These are phyloP conservation scores for Penicillium maclennaniae DNA, from an alignment of 495 filamentous ascomycete genomes.

Conservation along the genomic window DNA sequence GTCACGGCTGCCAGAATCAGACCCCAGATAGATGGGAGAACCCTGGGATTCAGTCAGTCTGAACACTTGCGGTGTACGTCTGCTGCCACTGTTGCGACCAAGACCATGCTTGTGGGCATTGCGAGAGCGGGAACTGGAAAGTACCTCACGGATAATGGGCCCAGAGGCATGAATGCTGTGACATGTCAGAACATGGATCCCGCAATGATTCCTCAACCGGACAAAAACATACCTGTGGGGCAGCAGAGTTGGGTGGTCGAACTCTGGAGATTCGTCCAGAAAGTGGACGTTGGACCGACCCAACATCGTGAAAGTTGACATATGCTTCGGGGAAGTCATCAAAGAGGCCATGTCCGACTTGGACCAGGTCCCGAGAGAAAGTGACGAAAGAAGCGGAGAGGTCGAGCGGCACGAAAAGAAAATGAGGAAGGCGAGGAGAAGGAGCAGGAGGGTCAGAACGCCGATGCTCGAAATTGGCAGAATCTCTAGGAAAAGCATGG, in stretches of 20 bases:
- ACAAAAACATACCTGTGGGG: background rate
- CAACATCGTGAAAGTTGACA: too few species aligned
- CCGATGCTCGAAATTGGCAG: background rate
- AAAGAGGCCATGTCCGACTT: background rate
- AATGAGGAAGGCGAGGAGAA: background rate
- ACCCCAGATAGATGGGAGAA: background rate
- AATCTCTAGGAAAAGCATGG: background rate
- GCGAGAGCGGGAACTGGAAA: background rate
- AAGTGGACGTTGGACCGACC: background rate
- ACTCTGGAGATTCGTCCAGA: background rate
- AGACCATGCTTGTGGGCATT: background rate
- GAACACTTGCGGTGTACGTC: background rate
- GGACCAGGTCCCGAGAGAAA: background rate
- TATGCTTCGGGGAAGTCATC: background rate
- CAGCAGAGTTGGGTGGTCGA: background rate
- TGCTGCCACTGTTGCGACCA: background rate
- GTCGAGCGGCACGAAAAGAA: background rate
- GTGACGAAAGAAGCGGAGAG: background rate
- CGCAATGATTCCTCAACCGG: background rate
- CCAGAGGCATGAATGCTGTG: background rate
- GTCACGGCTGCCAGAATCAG: background rate
- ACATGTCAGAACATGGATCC: background rate
- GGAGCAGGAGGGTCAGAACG: background rate
- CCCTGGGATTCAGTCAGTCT: background rate
- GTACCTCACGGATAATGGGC: constrained; percentile 6